Percentiles rank a stretch among this genome's conserved stretches.
Evolutionary conservation across 768 basidiomycete genomes (phyloP).

Genomic region (Mycena rebaudengoi): DNA sequence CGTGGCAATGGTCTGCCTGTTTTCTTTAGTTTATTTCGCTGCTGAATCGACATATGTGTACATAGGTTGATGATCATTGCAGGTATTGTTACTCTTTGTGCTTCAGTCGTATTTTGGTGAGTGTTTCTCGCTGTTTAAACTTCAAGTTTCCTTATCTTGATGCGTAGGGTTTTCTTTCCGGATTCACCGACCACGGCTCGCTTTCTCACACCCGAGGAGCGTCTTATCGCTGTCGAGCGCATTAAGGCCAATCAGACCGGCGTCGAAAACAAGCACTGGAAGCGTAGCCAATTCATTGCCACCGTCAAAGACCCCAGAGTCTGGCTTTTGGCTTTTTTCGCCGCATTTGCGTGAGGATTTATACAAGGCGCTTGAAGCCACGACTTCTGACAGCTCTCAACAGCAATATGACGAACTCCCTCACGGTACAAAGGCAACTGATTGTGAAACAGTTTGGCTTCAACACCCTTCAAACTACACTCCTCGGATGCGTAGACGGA

Average conservation of each 20-base stretch:
- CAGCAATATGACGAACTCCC: slow-evolving; percentile 78
- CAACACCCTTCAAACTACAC: slow-evolving; percentile 68
- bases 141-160: slow-evolving; percentile 5
- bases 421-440: slow-evolving; percentile 80
- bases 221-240: slow-evolving; percentile 72
- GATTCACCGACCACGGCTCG: slow-evolving; percentile 79
- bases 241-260: slow-evolving; percentile 82
- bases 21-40: neutral
- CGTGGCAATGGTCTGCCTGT: slow-evolving; percentile 77
- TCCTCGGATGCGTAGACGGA: slow-evolving; percentile 81
- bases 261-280: slow-evolving; percentile 84
- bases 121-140: no score
- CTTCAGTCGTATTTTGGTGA: slow-evolving; percentile 69
- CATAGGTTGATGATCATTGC: slow-evolving; percentile 80
- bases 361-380: neutral
- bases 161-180: slow-evolving; percentile 76
- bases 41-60: no score
- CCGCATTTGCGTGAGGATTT: slow-evolving; percentile 62
- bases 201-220: slow-evolving; percentile 78
- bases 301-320: slow-evolving; percentile 75
- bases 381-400: slow-evolving; percentile 14
- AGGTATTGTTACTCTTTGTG: slow-evolving; percentile 69
- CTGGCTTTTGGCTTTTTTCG: slow-evolving; percentile 75
- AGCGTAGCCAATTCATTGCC: slow-evolving; percentile 77
- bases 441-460: slow-evolving; percentile 80